A percentile compares a stretch with the other conserved stretches of the same genome.
Conservation (phyloP, 1,139 yeast genomes). For the Suhomyces terraborum region DNA sequence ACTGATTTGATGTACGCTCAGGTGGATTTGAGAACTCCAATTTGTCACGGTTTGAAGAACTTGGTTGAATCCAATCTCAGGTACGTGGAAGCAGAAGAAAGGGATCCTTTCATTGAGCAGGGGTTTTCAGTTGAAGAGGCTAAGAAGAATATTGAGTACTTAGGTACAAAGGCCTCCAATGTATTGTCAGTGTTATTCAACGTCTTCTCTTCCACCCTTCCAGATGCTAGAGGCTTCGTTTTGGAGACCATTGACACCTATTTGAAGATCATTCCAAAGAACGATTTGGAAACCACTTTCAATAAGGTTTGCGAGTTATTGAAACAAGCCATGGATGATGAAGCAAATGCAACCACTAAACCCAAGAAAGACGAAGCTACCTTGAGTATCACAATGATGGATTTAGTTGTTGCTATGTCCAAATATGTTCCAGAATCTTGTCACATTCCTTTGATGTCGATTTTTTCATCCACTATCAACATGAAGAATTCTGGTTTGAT, state of each 20-base stretch:
- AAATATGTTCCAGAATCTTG: conserved; percentile 73
- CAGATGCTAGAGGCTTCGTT: conserved; percentile 81
- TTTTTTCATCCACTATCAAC: conserved; percentile 70
- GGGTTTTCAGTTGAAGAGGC: conserved; percentile 63
- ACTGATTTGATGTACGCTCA: conserved; percentile 75
- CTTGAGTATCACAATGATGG: conserved; percentile 85
- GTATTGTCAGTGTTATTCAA: conserved; percentile 85
- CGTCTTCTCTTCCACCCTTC: conserved; percentile 82
- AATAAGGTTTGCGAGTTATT: conserved; percentile 81
- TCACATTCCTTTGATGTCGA: conserved; percentile 73
- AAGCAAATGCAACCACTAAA: conserved; percentile 25
- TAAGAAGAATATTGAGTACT: conserved; percentile 55
- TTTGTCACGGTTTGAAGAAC: conserved; percentile 79
- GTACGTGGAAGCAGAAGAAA: conserved; percentile 58
- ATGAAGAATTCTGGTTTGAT: conserved; percentile 59
- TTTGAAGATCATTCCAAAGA: conserved; percentile 66
- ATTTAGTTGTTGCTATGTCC: conserved; percentile 82
- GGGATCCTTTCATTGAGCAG: conserved; percentile 60
- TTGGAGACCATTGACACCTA: conserved; percentile 84
- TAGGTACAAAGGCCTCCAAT: conserved; percentile 69
- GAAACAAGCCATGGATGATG: conserved; percentile 74
- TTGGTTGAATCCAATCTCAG: conserved; percentile 76
- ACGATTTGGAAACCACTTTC: conserved; percentile 74
- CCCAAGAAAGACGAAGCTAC: conserved; percentile 43
- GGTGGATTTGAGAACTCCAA: conserved; percentile 70